These are phyloP conservation scores for Naganishia cerealis DNA, from an alignment of 1,284 basidiomycete species.

Conservation along the genomic window DNA sequence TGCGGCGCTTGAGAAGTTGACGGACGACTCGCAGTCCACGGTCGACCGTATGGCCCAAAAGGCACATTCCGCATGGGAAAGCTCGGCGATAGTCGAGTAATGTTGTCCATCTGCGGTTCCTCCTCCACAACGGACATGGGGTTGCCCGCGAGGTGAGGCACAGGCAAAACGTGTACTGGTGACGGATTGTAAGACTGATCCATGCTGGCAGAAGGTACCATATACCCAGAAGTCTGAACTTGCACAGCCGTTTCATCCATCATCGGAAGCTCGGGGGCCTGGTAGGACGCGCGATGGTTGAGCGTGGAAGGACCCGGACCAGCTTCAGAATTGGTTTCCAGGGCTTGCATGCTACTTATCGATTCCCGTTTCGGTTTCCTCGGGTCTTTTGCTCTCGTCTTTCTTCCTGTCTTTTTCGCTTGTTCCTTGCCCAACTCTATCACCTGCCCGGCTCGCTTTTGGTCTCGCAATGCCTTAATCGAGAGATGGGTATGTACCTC, in stretches of 20 bases:
- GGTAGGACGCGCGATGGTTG: conserved; percentile 1
- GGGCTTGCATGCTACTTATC: background rate
- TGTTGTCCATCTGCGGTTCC: background rate
- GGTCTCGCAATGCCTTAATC: conserved; percentile 53
- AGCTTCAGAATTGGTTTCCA: conserved; percentile 17
- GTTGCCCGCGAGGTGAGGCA: background rate
- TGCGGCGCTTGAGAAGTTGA: conserved; percentile 5
- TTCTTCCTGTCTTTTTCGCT: conserved; percentile 7
- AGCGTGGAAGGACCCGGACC: conserved; percentile 20
- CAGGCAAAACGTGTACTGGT: background rate
- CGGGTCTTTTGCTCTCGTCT: conserved; percentile 29
- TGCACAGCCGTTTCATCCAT: background rate
- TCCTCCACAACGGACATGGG: background rate
- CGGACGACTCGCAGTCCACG: conserved; percentile 15
- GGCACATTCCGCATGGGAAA: conserved; percentile 14
- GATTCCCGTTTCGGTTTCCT: conserved; percentile 41
- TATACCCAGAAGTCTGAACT: background rate
- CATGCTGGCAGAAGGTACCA: background rate
- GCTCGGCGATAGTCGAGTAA: conserved; percentile 11
- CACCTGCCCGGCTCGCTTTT: conserved; percentile 51
- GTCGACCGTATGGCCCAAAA: conserved; percentile 23
- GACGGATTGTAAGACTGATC: conserved; percentile 7
- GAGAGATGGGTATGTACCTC: conserved; percentile 76
- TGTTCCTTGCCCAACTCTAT: conserved; percentile 54
- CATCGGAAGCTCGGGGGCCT: background rate